Evolutionary conservation across 257 asterid species (phyloP).

Genomic region (Misopates orontium): DNA sequence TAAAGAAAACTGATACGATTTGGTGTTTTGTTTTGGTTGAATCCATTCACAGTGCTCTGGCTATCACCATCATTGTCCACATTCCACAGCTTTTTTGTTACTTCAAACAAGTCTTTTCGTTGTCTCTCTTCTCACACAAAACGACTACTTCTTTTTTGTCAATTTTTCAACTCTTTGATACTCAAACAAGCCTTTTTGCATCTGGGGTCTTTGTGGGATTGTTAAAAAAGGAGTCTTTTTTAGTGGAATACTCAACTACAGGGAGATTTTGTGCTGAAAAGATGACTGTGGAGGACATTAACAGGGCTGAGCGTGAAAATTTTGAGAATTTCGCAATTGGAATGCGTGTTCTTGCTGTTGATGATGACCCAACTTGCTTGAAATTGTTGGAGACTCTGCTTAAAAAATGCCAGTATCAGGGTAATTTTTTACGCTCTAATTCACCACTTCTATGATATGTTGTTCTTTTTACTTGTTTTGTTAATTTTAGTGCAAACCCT

Average conservation of each 20-base stretch:
- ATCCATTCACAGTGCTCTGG: conserved; percentile 23
- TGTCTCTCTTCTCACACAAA: conserved; percentile 24
- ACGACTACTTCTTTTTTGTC: conserved; percentile 26
- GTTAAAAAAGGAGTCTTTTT: conserved; percentile 33
- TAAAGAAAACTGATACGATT: too few relatives aligned
- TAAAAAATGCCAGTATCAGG: conserved; percentile 74
- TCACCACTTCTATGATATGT: conserved; percentile 7
- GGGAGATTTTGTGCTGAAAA: conserved; percentile 24
- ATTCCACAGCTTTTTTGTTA: conserved; percentile 28
- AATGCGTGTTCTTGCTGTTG: conserved; percentile 91
- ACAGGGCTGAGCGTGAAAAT: conserved; percentile 41
- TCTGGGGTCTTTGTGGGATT: conserved; percentile 36
- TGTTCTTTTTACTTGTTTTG: conserved; percentile 12
- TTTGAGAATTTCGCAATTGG: conserved; percentile 69
- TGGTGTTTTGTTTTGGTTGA: conserved; percentile 32
- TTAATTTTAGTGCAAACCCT: not conserved
- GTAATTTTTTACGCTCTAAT: conserved; percentile 35
- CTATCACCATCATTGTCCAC: conserved; percentile 38
- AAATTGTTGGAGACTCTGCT: conserved; percentile 68
- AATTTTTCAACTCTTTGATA: conserved; percentile 23
- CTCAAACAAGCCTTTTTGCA: conserved; percentile 28
- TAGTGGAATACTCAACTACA: conserved; percentile 27
- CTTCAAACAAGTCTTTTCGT: conserved; percentile 27
- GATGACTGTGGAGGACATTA: conserved; percentile 75
- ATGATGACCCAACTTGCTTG: conserved; percentile 77